phyloP scores from a whole-genome alignment of 2,329 filamentous ascomycete genomes.

The Aspergillus eucalypticola region DNA sequence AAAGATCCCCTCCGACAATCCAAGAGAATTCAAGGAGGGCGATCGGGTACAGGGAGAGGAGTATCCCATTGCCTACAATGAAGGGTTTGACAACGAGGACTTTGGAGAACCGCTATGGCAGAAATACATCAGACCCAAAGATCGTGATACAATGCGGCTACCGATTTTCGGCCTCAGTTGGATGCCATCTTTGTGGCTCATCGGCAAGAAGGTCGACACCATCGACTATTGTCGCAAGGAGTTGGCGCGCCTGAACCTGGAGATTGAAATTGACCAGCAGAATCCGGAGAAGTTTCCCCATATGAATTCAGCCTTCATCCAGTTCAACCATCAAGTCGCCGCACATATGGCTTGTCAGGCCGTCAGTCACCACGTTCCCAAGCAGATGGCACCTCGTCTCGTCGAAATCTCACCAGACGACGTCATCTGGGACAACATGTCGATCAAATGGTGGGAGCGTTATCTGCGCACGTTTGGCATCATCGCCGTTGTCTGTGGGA shows the following conservation, averaged over 20 bases:
- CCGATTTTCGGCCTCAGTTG: slow-evolving; percentile 63
- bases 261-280: slow-evolving; percentile 88
- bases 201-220: slow-evolving; percentile 90
- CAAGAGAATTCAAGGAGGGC: slow-evolving; percentile 25
- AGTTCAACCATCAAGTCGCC: slow-evolving; percentile 96
- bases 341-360: slow-evolving; percentile 98
- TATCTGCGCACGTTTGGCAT: slow-evolving; percentile 72
- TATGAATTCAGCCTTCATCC: slow-evolving; percentile 96
- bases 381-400: slow-evolving; percentile 86
- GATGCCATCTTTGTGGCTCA: slow-evolving; percentile 74
- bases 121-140: slow-evolving; percentile 75
- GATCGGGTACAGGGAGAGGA: slow-evolving; percentile 33
- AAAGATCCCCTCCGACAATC: neutral
- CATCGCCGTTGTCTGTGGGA: slow-evolving; percentile 64
- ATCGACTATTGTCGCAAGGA: slow-evolving; percentile 90
- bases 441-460: slow-evolving; percentile 88
- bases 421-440: slow-evolving; percentile 97
- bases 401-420: slow-evolving; percentile 94
- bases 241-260: slow-evolving; percentile 80
- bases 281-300: slow-evolving; percentile 81
- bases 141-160: slow-evolving; percentile 82
- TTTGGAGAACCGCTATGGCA: slow-evolving; percentile 73
- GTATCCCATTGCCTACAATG: slow-evolving; percentile 66
- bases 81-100: slow-evolving; percentile 62
- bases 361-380: slow-evolving; percentile 84